phyloP scores from a whole-genome alignment of 2,329 filamentous ascomycete species.

The Cercospora beticola region DNA sequence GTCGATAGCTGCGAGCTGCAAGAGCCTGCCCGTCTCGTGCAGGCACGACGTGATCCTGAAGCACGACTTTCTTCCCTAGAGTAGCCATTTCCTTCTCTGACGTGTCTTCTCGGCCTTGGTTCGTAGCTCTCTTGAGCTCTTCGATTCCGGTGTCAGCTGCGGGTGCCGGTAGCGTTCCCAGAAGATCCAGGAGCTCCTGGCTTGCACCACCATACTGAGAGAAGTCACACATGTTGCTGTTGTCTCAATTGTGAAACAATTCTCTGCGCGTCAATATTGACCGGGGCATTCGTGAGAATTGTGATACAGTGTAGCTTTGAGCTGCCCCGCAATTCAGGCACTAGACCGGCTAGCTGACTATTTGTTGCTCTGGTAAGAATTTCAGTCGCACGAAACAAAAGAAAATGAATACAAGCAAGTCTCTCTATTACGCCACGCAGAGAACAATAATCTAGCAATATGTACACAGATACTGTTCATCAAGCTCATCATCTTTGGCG shows the following conservation, averaged over 20 bases:
- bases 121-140: conserved; percentile 19
- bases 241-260: background rate
- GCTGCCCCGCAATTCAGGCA: background rate
- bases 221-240: conserved; percentile 23
- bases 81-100: conserved; percentile 16
- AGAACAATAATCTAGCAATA: background rate
- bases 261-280: background rate
- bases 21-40: conserved; percentile 49
- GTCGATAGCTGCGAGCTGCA: conserved; percentile 51
- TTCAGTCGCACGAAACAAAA: background rate
- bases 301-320: background rate
- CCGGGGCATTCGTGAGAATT: background rate
- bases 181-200: conserved; percentile 18
- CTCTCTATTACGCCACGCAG: background rate
- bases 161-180: conserved; percentile 15
- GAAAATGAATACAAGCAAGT: background rate
- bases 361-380: background rate
- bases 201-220: conserved; percentile 24
- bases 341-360: background rate
- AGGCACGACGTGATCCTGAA: conserved; percentile 35
- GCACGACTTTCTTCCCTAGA: conserved; percentile 7
- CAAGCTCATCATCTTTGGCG: background rate
- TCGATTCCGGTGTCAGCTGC: conserved; percentile 14
- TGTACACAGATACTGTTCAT: background rate
- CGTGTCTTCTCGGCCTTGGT: conserved; percentile 19